These are phyloP conservation scores for Metschnikowia aberdeeniae DNA, from an alignment of 805 yeast genomes.

Conservation along the genomic window DNA sequence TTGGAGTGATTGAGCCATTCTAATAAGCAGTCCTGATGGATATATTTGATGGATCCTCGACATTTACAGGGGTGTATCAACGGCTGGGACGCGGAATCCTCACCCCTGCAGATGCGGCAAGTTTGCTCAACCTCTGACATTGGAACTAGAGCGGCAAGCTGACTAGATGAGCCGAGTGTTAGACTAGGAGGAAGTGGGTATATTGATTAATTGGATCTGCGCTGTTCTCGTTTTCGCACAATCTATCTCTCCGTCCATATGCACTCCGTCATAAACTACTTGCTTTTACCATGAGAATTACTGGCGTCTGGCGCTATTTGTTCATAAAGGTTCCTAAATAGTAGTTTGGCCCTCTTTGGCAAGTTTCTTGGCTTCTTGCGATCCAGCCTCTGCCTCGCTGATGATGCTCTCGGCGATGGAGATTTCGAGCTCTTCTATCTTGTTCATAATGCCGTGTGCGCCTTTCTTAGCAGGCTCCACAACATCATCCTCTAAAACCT, in stretches of 20 bases:
- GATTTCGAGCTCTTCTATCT: constrained; percentile 1
- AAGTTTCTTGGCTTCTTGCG: background rate
- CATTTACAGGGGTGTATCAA: constrained; percentile 90
- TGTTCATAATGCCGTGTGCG: constrained; percentile 4
- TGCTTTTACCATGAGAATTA: no score
- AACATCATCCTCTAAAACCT: background rate
- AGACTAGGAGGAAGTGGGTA: no score
- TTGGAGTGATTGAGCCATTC: constrained; percentile 80
- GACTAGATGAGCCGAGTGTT: background rate
- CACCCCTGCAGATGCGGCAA: constrained; percentile 94
- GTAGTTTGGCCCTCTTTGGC: background rate
- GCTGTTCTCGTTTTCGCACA: no score
- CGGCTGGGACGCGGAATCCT: constrained; percentile 74
- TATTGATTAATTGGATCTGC: no score
- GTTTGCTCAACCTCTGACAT: constrained; percentile 40
- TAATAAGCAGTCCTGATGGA: constrained; percentile 86
- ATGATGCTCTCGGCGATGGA: constrained; percentile 4
- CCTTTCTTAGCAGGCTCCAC: background rate
- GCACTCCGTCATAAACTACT: no score
- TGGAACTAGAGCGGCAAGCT: background rate
- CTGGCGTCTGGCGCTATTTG: no score
- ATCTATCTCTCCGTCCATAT: no score
- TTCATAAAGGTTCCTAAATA: background rate
- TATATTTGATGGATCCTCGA: constrained; percentile 86
- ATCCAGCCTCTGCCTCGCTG: constrained; percentile 1